These are phyloP conservation scores for Trapa incisa DNA, from an alignment of 345 rosid species.

Conservation along the genomic window DNA sequence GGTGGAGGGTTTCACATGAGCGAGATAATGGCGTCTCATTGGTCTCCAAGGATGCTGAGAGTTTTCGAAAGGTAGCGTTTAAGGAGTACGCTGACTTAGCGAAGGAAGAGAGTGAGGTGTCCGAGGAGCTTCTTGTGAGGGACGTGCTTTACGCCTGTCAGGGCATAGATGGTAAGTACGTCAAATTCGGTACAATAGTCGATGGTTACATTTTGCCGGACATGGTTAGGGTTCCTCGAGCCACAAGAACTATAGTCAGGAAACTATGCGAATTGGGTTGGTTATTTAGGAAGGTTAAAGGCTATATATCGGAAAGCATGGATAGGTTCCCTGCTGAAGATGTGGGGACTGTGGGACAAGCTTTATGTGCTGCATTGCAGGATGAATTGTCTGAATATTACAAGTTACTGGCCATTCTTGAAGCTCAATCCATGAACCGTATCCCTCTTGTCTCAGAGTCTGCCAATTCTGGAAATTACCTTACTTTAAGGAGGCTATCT, in stretches of 20 bases:
- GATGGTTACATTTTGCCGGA: slow-evolving; percentile 68
- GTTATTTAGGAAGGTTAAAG: slow-evolving; percentile 84
- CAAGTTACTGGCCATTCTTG: slow-evolving; percentile 79
- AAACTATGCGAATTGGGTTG: slow-evolving; percentile 92
- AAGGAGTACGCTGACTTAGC: slow-evolving; percentile 59
- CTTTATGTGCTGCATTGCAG: slow-evolving; percentile 92
- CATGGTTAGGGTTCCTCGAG: slow-evolving; percentile 51
- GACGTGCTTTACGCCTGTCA: slow-evolving; percentile 89
- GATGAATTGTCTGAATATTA: slow-evolving; percentile 81
- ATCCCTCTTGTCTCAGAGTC: slow-evolving; percentile 76
- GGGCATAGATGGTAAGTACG: slow-evolving; percentile 87
- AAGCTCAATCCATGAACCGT: slow-evolving; percentile 83
- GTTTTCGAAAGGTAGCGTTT: slow-evolving; percentile 62
- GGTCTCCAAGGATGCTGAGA: slow-evolving; percentile 63
- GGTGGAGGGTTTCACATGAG: slow-evolving; percentile 20
- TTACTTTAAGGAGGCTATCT: slow-evolving; percentile 72
- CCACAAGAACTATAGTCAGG: slow-evolving; percentile 56
- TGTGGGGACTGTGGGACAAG: slow-evolving; percentile 88
- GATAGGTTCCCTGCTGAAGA: slow-evolving; percentile 68
- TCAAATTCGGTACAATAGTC: slow-evolving; percentile 43
- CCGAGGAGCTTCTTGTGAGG: slow-evolving; percentile 74
- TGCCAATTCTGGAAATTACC: slow-evolving; percentile 52
- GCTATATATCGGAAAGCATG: slow-evolving; percentile 64
- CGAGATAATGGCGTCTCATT: slow-evolving; percentile 66
- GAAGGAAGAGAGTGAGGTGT: slow-evolving; percentile 77